Percentiles rank a stretch among this genome's conserved stretches.
Evolutionary conservation across 2,329 filamentous ascomycete genomes (phyloP).

Genomic region (Phialophora expanda): DNA sequence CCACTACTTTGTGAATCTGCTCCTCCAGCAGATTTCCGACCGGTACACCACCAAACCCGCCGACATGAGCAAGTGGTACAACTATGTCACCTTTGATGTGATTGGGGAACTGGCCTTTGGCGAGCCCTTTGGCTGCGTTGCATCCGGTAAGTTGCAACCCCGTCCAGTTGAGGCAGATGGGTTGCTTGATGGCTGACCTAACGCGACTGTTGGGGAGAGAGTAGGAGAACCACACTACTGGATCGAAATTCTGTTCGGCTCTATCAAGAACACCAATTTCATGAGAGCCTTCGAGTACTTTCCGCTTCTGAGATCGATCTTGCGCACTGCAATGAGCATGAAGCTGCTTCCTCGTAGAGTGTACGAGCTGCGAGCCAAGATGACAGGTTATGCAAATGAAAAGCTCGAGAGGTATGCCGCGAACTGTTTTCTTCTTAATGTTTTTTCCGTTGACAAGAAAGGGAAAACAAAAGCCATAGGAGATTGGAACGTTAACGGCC

Average conservation of each 20-base stretch:
- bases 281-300: neutral
- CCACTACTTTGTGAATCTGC: constrained; percentile 24
- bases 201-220: constrained; percentile 10
- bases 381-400: constrained; percentile 12
- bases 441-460: too few species aligned
- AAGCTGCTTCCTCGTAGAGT: constrained; percentile 15
- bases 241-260: constrained; percentile 41
- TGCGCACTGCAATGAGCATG: neutral
- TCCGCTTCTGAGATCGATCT: neutral
- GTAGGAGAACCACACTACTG: constrained; percentile 41
- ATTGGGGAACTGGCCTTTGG: constrained; percentile 31
- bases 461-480: too few species aligned
- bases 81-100: constrained; percentile 37
- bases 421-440: neutral
- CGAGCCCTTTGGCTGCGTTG: constrained; percentile 44
- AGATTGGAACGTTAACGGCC: too few species aligned
- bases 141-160: neutral
- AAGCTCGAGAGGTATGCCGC: constrained; percentile 9
- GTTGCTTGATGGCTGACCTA: neutral
- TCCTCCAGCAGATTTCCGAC: constrained; percentile 17
- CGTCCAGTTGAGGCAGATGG: neutral
- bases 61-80: constrained; percentile 33
- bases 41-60: constrained; percentile 2
- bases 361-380: constrained; percentile 11
- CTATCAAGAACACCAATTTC: constrained; percentile 10